phyloP scores from a whole-genome alignment of 2,329 filamentous ascomycete genomes.

The Diplodia scrobiculata region DNA sequence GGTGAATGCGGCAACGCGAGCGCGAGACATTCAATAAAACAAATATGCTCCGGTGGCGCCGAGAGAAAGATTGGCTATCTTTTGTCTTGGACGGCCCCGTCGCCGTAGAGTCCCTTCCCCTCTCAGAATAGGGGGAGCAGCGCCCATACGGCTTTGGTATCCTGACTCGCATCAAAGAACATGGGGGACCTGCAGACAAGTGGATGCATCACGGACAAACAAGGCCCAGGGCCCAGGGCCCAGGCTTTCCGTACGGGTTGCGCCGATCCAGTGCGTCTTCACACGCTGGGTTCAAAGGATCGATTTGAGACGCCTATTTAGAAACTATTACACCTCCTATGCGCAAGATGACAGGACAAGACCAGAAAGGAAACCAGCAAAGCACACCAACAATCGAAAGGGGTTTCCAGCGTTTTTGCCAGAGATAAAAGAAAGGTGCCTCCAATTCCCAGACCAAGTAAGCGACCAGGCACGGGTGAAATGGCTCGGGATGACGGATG shows the following conservation, averaged over 20 bases:
- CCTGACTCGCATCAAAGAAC: slow-evolving; percentile 12
- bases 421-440: slow-evolving; percentile 25
- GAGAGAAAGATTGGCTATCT: slow-evolving; percentile 12
- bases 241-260: slow-evolving; percentile 4
- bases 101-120: slow-evolving; percentile 18
- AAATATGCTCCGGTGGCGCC: slow-evolving; percentile 14
- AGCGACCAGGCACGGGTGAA: slow-evolving; percentile 22
- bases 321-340: slow-evolving; percentile 30
- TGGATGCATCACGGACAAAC: neutral
- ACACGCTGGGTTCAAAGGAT: slow-evolving; percentile 27
- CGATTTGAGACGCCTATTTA: slow-evolving; percentile 29
- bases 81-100: slow-evolving; percentile 19
- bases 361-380: slow-evolving; percentile 29
- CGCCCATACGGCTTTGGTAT: neutral
- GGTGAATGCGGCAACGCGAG: slow-evolving; percentile 16
- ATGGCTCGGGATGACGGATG: slow-evolving; percentile 23
- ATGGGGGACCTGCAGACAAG: neutral
- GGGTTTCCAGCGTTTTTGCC: slow-evolving; percentile 24
- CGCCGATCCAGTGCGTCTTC: slow-evolving; percentile 24
- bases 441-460: slow-evolving; percentile 27
- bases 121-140: slow-evolving; percentile 21
- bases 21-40: slow-evolving; percentile 22
- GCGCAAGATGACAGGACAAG: slow-evolving; percentile 29
- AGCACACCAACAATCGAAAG: slow-evolving; percentile 26
- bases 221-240: neutral